Conservation (phyloP, 768 basidiomycete species). For the Saitozyma podzolica region DNA sequence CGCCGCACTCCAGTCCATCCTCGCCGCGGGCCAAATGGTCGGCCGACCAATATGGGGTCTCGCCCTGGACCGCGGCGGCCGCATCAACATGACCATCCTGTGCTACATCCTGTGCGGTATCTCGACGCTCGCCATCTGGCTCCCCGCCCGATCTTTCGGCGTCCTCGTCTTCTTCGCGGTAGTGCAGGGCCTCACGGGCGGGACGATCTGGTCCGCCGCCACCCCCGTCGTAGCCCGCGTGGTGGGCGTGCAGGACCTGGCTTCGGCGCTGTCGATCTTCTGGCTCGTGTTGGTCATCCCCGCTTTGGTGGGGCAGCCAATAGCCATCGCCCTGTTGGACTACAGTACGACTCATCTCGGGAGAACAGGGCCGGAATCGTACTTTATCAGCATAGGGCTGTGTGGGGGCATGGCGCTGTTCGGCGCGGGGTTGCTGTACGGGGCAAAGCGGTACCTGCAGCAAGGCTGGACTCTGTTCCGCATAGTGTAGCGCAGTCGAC, state of each 20-base stretch:
- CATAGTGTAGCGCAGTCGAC: background rate
- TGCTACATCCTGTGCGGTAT: slow-evolving; percentile 47
- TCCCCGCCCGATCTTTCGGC: slow-evolving; percentile 46
- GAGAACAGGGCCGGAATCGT: slow-evolving; percentile 25
- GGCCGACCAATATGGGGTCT: slow-evolving; percentile 48
- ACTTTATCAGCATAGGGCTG: slow-evolving; percentile 42
- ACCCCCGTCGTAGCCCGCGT: slow-evolving; percentile 63
- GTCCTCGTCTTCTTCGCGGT: slow-evolving; percentile 48
- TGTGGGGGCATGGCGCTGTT: slow-evolving; percentile 28
- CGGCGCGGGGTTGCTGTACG: slow-evolving; percentile 25
- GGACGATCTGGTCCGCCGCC: slow-evolving; percentile 68
- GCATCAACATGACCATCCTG: slow-evolving; percentile 48
- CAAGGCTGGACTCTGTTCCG: slow-evolving; percentile 30
- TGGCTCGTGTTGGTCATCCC: slow-evolving; percentile 41
- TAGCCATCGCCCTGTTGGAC: slow-evolving; percentile 38
- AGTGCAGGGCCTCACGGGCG: slow-evolving; percentile 59
- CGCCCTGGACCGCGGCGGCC: slow-evolving; percentile 43
- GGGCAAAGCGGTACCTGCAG: slow-evolving; percentile 35
- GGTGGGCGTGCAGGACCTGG: slow-evolving; percentile 57
- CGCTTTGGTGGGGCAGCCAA: slow-evolving; percentile 37
- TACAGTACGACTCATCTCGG: slow-evolving; percentile 28
- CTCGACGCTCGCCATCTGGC: slow-evolving; percentile 49
- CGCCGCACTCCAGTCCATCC: slow-evolving; percentile 49
- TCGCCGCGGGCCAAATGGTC: slow-evolving; percentile 51
- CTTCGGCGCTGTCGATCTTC: slow-evolving; percentile 39